Base-by-base conservation (phyloP, 208 protist genomes). In the Crithidia bombi region DNA sequence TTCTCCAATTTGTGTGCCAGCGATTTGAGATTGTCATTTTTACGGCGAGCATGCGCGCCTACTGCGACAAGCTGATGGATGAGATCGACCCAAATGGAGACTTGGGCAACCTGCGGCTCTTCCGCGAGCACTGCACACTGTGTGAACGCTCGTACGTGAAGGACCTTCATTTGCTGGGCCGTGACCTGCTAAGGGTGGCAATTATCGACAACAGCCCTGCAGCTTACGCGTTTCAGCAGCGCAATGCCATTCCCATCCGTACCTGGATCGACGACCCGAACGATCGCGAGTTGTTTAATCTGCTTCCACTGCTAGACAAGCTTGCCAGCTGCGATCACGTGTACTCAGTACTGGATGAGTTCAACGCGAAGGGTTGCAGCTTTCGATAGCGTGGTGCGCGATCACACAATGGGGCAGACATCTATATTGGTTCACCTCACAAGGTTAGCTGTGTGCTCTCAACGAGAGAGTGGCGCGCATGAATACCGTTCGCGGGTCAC, bases 181-280 rank as follows among this genome's bases (percentile, higher is more conserved):
- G 85, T 4, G 69, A 78, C 38, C 68, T 93, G n/a, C 47, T 70
- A 5, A 51, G 59, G 3, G 69, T 87, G 23, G 76, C 58, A 38
- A 82, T 91, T 43, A 47, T 94, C 11, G 86, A 94, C 78, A 92
- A 94, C 66, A 88, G 75, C 52, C 85, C 82, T 3, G 68, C 69
- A 6, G 72, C 83, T 3, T 92, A 90, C 69, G 55, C 87, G 17
- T 92, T 90, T 65, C 86, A 91, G 73, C 87, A 80, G 35, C 77
- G 85, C 15, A 94, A 94, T 61, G 80, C 74, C 7, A 85, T 94
- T 38, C 84, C 86, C 0, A 89, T 90, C 26, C 72, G 43, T 21
- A 85, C 78, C 14, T 92, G 82, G 80, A 86, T 89, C 49, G 84
- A 78, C 19, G 83, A 92, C 41, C 57, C 72, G 25, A 44, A 72